phyloP scores from a whole-genome alignment of 805 yeast genomes.

The Ogataea naganishii region DNA sequence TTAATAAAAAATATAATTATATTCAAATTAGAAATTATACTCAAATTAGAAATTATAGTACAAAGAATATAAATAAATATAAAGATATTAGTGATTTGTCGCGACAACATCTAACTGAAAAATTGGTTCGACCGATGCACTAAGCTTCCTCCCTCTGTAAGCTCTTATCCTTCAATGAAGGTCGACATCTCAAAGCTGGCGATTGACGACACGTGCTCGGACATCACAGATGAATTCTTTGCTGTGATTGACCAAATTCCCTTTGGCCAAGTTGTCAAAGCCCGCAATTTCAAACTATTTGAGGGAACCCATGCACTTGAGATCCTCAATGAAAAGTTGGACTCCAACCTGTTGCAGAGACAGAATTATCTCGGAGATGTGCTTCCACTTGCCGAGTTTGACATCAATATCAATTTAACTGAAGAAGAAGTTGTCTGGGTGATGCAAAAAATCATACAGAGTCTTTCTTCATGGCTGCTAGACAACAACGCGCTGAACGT shows the following conservation, averaged over 20 bases:
- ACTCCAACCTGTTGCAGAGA: conserved; percentile 67
- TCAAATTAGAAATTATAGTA: too few relatives aligned
- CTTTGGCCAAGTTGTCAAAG: conserved; percentile 50
- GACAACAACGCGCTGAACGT: conserved; percentile 67
- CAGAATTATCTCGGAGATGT: too few relatives aligned
- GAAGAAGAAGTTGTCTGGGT: conserved; percentile 36
- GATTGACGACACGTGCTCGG: conserved; percentile 22
- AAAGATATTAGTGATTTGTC: neutral
- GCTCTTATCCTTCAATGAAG: conserved; percentile 2
- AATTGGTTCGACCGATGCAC: neutral
- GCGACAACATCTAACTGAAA: too few relatives aligned
- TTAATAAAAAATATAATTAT: too few relatives aligned
- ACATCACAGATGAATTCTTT: conserved; percentile 49
- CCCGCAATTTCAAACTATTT: conserved; percentile 53
- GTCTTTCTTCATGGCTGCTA: conserved; percentile 68
- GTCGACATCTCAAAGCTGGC: conserved; percentile 1
- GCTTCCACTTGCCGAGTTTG: conserved; percentile 35
- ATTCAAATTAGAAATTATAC: too few relatives aligned
- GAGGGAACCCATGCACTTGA: conserved; percentile 90
- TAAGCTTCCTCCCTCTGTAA: neutral
- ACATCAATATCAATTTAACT: conserved; percentile 28
- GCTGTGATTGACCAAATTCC: conserved; percentile 18
- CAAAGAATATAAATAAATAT: neutral
- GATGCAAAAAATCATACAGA: conserved; percentile 42
- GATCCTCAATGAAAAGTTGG: conserved; percentile 60